Evolutionary conservation across 345 rosid species (phyloP), one percentile per base, ranked within the genome.

Genomic region (Salix brachista): DNA sequence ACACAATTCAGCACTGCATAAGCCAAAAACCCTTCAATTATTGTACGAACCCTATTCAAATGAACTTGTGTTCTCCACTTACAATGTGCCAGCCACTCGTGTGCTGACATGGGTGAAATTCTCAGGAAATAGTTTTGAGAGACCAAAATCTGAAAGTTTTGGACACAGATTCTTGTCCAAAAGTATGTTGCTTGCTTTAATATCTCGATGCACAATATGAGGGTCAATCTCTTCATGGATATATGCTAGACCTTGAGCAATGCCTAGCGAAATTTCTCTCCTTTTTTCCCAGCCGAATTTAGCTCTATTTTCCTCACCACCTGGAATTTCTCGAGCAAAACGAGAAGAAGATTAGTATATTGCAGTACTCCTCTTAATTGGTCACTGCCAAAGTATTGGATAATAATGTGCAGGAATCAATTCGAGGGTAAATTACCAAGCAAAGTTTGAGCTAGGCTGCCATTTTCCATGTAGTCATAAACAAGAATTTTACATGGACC

Each of bases 31-130:
- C 50, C 16, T 12, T 1, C 14, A 46, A 46, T 46, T 46, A 13
- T 46, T 14, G 3, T 14, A 14, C 1, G 4, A 46, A 13, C 17
- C 17, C 17, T 12, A 46, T 46, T 46, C 17, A 14, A 13, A 46
- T 46, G 14, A 46, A 46, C 17, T 13, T 41, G 13, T 10, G 44
- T 10, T 16, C 19, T 44, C 2, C 21, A 71, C 90, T 83, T 83
- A 87, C 90, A 87, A 50, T 25, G 88, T 85, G 34, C 88, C 88
- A 0, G 90, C 90, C 0, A 85, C 88, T 4, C 84, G 65, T 1
- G 86, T 87, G 42, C 77, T 87, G 3, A 83, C 52, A 21, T 78
- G 87, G 36, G 86, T 80, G 19, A 70, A 12, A 28, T 67, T 69
- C 0, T 78, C 80, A 0, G 82, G 68, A 30, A 87, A 80, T 8